Evolutionary conservation across 352 stramenopile genomes (phyloP).

Genomic region (Phytophthora palmivora): DNA sequence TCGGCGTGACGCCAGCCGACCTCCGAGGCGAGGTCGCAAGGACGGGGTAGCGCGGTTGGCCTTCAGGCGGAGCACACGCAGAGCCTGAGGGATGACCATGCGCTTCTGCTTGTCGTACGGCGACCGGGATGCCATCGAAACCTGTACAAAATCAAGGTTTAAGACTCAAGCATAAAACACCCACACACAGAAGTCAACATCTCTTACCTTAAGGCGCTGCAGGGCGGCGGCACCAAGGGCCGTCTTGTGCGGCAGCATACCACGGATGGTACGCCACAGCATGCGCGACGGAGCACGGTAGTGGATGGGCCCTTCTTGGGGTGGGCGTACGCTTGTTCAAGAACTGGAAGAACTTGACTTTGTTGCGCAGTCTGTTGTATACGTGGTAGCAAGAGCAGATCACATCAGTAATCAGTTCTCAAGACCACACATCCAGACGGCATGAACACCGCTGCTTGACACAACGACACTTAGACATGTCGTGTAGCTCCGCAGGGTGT

Average conservation of each 20-base stretch:
- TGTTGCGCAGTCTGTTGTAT: constrained; percentile 93
- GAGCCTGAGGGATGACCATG: constrained; percentile 96
- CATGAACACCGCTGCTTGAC: constrained; percentile 71
- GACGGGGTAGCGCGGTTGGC: constrained; percentile 95
- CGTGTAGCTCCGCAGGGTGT: too few species aligned
- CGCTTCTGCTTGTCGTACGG: constrained; percentile 99
- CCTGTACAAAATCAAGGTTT: constrained; percentile 46
- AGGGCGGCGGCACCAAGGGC: constrained; percentile 95
- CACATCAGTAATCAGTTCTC: constrained; percentile 42
- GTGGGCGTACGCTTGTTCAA: constrained; percentile 98
- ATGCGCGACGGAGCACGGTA: too few species aligned
- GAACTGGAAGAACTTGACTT: constrained; percentile 99
- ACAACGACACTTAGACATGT: too few species aligned
- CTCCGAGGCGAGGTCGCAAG: constrained; percentile 94
- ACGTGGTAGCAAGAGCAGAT: too few species aligned
- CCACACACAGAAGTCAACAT: background rate
- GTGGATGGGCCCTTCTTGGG: too few species aligned
- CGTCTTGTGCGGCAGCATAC: constrained; percentile 99
- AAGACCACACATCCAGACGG: constrained; percentile 61
- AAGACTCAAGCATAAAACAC: background rate
- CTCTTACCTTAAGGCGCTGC: constrained; percentile 92
- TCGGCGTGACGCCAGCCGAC: constrained; percentile 98
- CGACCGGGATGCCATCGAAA: constrained; percentile 98
- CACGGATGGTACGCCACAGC: too few species aligned
- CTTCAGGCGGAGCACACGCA: constrained; percentile 95